Evolutionary conservation across 2,329 filamentous ascomycete genomes (phyloP), one percentile per base, ranked within the genome.

Genomic region (Coleophoma crateriformis): DNA sequence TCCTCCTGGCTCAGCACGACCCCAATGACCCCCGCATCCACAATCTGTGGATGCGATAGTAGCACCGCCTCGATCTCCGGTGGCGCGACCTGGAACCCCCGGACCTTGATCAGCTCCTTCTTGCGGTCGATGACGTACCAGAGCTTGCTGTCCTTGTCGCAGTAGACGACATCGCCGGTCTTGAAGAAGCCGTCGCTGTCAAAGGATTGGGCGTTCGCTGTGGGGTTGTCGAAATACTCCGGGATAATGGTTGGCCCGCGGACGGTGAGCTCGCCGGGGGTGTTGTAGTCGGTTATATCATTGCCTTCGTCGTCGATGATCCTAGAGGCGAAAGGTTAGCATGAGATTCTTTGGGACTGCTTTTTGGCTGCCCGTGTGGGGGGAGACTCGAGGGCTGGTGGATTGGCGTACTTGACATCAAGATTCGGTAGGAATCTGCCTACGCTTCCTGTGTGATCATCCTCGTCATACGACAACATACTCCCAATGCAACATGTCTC

Each of bases 121-220:
- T 82, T 82, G 33, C 86, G 76, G 61, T 89, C 86, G 12, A 88
- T 82, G 48, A 90, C 85, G 59, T 78, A 78, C 88, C 75, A 55
- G 74, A 71, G 34, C 66, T 95, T 87, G 45, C 89, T 90, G 52
- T 84, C 75, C 15, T 72, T 63, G 55, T 81, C 74, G 27, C 82
- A 69, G 54, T 78, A 81, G 5, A 77, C 82, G 38, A 89, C 78
- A 59, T 90, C 87, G 1, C 86, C 86, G 1, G 85, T 88, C 59
- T 80, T 82, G 56, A 89, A 71, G 83, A 85, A 90, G 1, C 83
- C 79, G 51, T 87, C 84, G 1, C 82, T 68, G 1, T 88, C 91
- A 58, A 59, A 61, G 11, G 56, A 50, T 6, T 50, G 39, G 8
- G 39, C 43, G 44, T 58, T 63, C 10, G 61, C 60, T 8, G 45